Conservation (phyloP, 352 stramenopile genomes). For the Aphanomyces euteiches region DNA sequence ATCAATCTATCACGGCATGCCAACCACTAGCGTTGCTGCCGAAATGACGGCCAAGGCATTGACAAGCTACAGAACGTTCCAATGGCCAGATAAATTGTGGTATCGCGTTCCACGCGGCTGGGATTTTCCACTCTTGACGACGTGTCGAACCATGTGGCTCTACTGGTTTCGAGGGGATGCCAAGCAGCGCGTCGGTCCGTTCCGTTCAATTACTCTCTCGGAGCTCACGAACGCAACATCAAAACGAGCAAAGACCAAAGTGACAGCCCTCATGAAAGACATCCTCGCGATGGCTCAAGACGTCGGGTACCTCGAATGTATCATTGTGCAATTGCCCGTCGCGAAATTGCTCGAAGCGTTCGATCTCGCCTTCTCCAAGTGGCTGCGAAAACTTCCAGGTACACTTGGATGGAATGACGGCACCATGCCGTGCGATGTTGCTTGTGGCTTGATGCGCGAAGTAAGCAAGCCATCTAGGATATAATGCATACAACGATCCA, state of each 20-base stretch:
- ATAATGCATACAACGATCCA: too few species aligned
- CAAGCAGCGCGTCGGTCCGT: neutral
- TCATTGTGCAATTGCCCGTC: neutral
- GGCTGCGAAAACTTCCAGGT: neutral
- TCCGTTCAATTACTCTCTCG: neutral
- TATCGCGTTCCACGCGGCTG: neutral
- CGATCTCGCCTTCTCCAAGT: neutral
- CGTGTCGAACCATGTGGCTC: neutral
- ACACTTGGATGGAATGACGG: neutral
- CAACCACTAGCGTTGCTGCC: neutral
- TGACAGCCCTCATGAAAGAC: neutral
- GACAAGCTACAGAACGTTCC: neutral
- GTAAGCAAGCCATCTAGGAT: too few species aligned
- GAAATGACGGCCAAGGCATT: neutral
- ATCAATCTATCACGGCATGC: neutral
- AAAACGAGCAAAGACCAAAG: neutral
- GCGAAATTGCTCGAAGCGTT: neutral
- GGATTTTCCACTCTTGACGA: neutral
- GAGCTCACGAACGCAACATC: neutral
- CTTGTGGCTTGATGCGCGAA: too few species aligned
- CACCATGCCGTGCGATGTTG: neutral
- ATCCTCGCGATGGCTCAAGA: neutral
- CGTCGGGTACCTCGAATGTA: neutral
- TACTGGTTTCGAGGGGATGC: neutral
- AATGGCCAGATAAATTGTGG: neutral